A percentile compares a stretch with the other conserved stretches of the same genome.
These are phyloP conservation scores for Solanum rostratum DNA, from an alignment of 257 asterid species.

Conservation along the genomic window DNA sequence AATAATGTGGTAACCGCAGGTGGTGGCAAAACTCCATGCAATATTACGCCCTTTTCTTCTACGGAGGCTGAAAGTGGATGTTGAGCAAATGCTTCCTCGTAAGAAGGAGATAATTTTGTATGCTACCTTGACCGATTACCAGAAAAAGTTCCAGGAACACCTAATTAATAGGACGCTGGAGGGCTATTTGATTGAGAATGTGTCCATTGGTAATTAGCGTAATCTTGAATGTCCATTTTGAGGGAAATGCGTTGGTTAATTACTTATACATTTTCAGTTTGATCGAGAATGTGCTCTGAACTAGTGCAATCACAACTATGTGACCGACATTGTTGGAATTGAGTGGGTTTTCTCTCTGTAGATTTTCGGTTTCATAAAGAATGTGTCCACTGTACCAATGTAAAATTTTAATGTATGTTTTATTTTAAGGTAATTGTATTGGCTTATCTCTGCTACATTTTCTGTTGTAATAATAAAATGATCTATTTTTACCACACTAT, in stretches of 20 bases:
- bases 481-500: not conserved
- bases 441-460: not conserved
- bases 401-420: not conserved
- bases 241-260: not conserved
- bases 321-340: not conserved
- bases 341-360: not conserved
- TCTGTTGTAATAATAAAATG: not conserved
- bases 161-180: conserved; percentile 77
- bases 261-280: not conserved
- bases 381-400: not conserved
- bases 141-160: conserved; percentile 81
- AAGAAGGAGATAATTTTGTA: conserved; percentile 89
- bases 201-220: conserved; percentile 31
- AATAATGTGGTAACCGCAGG: conserved; percentile 35
- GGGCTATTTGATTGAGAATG: conserved; percentile 37
- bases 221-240: not conserved
- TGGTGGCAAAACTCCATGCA: conserved; percentile 89
- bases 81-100: conserved; percentile 80
- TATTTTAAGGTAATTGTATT: not conserved
- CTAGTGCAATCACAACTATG: not conserved
- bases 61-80: conserved; percentile 90
- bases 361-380: not conserved
- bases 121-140: conserved; percentile 80
- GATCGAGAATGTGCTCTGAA: not conserved
- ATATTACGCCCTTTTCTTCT: conserved; percentile 92